Evolutionary conservation across 2,329 filamentous ascomycete genomes (phyloP), one percentile per base, ranked within the genome.

Genomic region (Aspergillus sp.): DNA sequence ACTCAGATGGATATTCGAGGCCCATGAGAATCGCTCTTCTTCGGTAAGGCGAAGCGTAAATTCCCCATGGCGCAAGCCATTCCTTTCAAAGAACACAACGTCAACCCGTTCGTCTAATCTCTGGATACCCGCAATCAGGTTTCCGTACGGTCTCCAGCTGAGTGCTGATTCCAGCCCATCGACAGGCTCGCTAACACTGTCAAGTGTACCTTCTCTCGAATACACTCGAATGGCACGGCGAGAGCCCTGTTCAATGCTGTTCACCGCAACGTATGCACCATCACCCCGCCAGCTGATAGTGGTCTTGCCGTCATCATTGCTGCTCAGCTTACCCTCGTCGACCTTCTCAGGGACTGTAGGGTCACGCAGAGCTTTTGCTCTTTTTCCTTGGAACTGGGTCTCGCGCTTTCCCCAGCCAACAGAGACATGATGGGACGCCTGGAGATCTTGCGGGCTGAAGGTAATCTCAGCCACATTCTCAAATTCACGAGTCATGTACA

Each of bases 371-470:
- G 91, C 91, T 73, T 84, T 86, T 52, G 92, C 93, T 56, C 92
- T 85, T 64, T 89, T 90, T 47, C 94, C 94, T 66, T 96, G 89
- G 70, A 99, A 99, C 70, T 99, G 94, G 0, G 94, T 99, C 73
- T 99, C 94, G 68, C 89, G 90, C 77, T 97, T 97, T 54, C 94
- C 94, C 94, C 94, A 99, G 46, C 94, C 94, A 19, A 99, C 93
- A 17, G 91, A 95, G 52, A 96, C 94, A 76, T 96, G 92, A 69
- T 87, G 94, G 22, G 88, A 97, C n/a, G 85, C 83, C 62, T 88
- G 88, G 57, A 95, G 81, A 71, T 95, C 93, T 42, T 92, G 89
- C 0, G 78, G 68, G 0, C 82, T 83, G 70, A 97, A 84, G 32
- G 79, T 76, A 48, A 89, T 80, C 70, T 92, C 88, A 32, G 88